These are phyloP conservation scores for Mallotus nudiflorus DNA, from an alignment of 345 rosid species.

Conservation along the genomic window DNA sequence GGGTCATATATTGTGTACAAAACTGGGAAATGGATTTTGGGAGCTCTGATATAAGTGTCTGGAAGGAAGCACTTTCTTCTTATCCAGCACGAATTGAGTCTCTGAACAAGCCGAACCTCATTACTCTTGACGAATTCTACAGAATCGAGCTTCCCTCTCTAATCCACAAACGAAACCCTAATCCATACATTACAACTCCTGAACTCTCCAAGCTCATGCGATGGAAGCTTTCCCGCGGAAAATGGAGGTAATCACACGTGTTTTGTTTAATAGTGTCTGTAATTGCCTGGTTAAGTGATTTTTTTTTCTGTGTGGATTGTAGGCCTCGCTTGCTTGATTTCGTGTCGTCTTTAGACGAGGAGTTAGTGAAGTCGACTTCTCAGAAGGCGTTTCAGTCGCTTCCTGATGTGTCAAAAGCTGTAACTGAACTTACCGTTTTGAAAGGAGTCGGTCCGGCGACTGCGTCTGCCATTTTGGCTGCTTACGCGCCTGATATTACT, in stretches of 20 bases:
- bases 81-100: conserved; percentile 56
- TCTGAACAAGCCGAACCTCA: conserved; percentile 65
- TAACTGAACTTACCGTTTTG: conserved; percentile 68
- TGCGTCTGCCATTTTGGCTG: conserved; percentile 85
- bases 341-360: conserved; percentile 70
- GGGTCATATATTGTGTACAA: too few relatives aligned
- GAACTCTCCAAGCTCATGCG: conserved; percentile 86
- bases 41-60: conserved; percentile 46
- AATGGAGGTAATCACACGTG: conserved; percentile 66
- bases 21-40: conserved; percentile 50
- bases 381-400: conserved; percentile 70
- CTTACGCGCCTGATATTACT: conserved; percentile 73
- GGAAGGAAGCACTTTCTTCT: conserved; percentile 60
- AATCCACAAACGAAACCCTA: conserved; percentile 69
- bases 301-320: not conserved
- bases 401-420: conserved; percentile 70
- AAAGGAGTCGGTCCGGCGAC: conserved; percentile 96
- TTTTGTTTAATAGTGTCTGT: too few relatives aligned
- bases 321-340: conserved; percentile 83
- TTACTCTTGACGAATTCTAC: conserved; percentile 75
- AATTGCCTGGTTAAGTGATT: too few relatives aligned
- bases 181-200: conserved; percentile 62
- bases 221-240: conserved; percentile 96
- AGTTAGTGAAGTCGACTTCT: conserved; percentile 63
- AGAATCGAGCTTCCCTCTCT: conserved; percentile 60